phyloP scores from a whole-genome alignment of 2,329 filamentous ascomycete genomes.

The Tricladium varicosporioides region DNA sequence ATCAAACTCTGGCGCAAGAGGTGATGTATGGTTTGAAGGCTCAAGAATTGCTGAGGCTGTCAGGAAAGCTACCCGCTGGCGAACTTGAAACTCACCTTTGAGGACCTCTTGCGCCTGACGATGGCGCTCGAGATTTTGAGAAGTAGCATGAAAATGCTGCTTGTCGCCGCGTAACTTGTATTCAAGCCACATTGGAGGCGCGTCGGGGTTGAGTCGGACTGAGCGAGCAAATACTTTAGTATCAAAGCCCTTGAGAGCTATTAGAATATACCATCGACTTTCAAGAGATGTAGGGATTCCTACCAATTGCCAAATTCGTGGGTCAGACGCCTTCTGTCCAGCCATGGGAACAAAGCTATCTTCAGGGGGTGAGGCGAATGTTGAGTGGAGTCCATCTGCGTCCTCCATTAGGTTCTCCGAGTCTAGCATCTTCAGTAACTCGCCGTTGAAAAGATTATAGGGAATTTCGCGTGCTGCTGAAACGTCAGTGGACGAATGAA shows the following conservation, averaged over 20 bases:
- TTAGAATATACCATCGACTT: background rate
- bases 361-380: background rate
- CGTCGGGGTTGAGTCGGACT: background rate
- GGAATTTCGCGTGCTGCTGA: too few species aligned
- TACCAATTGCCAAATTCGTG: too few species aligned
- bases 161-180: constrained; percentile 13
- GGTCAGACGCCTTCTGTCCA: too few species aligned
- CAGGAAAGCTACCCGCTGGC: background rate
- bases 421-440: too few species aligned
- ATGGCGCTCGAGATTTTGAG: too few species aligned
- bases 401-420: too few species aligned
- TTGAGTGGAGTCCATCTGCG: too few species aligned
- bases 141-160: too few species aligned
- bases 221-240: constrained; percentile 12
- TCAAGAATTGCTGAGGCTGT: constrained; percentile 1
- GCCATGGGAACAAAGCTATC: too few species aligned
- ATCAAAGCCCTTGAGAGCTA: constrained; percentile 11
- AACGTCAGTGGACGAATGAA: too few species aligned
- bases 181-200: background rate
- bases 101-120: background rate
- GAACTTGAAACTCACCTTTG: constrained; percentile 1
- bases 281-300: too few species aligned
- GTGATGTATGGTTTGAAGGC: background rate
- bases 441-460: too few species aligned
- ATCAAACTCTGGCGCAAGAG: constrained; percentile 7